Base-by-base conservation (phyloP, 257 asterid genomes). In the Petunia axillaris region DNA sequence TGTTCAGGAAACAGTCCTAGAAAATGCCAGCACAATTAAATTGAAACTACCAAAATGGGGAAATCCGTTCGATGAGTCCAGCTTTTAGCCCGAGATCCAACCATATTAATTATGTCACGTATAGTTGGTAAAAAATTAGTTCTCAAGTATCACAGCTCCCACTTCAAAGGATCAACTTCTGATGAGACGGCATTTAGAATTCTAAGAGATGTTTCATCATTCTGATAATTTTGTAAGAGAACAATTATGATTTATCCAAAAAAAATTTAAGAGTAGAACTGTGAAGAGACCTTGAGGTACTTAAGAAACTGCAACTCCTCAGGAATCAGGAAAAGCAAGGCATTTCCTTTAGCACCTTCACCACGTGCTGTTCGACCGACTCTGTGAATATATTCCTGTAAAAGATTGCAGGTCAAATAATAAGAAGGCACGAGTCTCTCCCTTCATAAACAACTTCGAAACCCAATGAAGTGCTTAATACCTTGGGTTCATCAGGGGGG, bases 361-460 rank as follows among this genome's bases (percentile, higher is more conserved):
- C 99, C 99, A 81, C 99, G 97, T 10, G 99, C 99, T 41, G 98
- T 93, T 82, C 99, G 86, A 79, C 99, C 99, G 54, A 95, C 99
- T 87, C 99, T 84, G 67, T 95, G 99, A 76, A 93, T 92, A 78
- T 95, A 95, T 81, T 92, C 99, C 99, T 95, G 91, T 80, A 83
- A 80, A 81, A 38, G 80, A 38, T 50, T 81, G 59, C 81, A 85
- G 5, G 59, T 60, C 43, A 82, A 64, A 64, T 15, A 70, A 50
- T 57, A 60, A 68, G 81, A 58, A 54, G 80, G 76, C 64, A 43
- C 73, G 37, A 44, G 14, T 35, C 35, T 10, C 8, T 46, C 25
- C 62, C 44, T 35, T 73, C 62, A 13, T 25, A 73, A 50, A 44
- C 77, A 25, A 67, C 71, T 52, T 55, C 59, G 77, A 74, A 75